Conservation (phyloP, 2,329 filamentous ascomycete genomes). For the Alternaria conjuncta region DNA sequence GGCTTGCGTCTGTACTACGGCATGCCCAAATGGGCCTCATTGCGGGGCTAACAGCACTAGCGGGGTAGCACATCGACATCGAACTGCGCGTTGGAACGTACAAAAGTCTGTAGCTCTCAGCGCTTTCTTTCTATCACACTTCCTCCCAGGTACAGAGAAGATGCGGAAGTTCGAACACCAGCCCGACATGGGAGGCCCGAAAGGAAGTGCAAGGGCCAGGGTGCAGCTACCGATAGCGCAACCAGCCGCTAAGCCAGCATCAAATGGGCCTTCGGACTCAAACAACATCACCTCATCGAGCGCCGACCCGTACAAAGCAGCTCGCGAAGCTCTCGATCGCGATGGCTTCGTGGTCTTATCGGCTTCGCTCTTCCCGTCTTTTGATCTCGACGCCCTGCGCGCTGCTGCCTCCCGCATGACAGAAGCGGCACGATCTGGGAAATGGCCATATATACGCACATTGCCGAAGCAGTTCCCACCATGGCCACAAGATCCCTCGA, state of each 20-base stretch:
- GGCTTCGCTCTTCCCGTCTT: conserved; percentile 62
- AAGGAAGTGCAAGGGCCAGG: conserved; percentile 15
- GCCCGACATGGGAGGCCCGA: conserved; percentile 17
- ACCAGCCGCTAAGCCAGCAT: conserved; percentile 8
- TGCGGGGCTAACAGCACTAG: conserved; percentile 1
- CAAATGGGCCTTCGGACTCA: neutral
- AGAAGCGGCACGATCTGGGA: conserved; percentile 67
- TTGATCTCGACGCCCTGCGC: conserved; percentile 64
- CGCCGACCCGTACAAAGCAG: conserved; percentile 34
- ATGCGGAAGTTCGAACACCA: conserved; percentile 10
- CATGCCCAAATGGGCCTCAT: neutral
- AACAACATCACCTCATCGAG: conserved; percentile 15
- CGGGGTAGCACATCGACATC: conserved; percentile 4
- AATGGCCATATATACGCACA: conserved; percentile 83
- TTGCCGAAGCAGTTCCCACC: conserved; percentile 91
- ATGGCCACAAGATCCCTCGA: conserved; percentile 67
- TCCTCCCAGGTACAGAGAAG: neutral
- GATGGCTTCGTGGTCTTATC: conserved; percentile 81
- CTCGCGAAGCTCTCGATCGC: conserved; percentile 63
- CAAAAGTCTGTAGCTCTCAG: neutral
- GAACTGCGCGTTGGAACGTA: neutral
- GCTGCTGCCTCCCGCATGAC: conserved; percentile 65
- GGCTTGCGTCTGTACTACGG: neutral
- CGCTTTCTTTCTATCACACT: neutral
- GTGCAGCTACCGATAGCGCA: conserved; percentile 15